These are phyloP conservation scores for Cochlearia excelsa DNA, from an alignment of 345 rosid genomes.

Conservation along the genomic window DNA sequence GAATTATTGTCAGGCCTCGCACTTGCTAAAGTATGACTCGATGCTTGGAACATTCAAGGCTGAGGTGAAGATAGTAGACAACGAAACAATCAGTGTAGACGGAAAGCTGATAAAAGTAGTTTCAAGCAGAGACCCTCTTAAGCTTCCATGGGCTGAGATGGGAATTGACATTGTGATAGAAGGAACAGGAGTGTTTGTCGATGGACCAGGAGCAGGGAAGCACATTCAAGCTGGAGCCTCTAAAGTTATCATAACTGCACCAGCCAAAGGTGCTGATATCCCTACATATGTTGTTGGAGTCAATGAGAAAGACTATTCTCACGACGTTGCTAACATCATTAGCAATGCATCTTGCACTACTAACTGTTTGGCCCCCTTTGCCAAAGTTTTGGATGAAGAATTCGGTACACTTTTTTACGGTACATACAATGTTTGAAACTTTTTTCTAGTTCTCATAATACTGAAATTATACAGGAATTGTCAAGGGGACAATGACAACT, in stretches of 20 bases:
- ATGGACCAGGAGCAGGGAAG: conserved; percentile 98
- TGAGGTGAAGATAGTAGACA: conserved; percentile 77
- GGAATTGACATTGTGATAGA: conserved; percentile 97
- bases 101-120: conserved; percentile 87
- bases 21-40: conserved; percentile 93
- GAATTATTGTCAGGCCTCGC: conserved; percentile 62
- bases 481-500: conserved; percentile 98
- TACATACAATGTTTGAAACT: neutral
- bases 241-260: conserved; percentile 95
- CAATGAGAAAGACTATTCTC: conserved; percentile 73
- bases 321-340: conserved; percentile 74
- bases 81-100: conserved; percentile 80
- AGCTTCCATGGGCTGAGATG: conserved; percentile 98
- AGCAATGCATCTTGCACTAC: conserved; percentile 98
- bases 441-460: conserved; percentile 7
- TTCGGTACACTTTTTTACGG: conserved; percentile 50
- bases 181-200: conserved; percentile 99
- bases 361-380: conserved; percentile 94
- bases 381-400: conserved; percentile 84
- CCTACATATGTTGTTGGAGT: conserved; percentile 96
- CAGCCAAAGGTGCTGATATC: conserved; percentile 97
- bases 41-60: conserved; percentile 96
- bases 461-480: conserved; percentile 60
- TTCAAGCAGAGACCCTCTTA: conserved; percentile 85
- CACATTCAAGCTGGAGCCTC: conserved; percentile 98